Base-by-base conservation (phyloP, 2,329 filamentous ascomycete species). In the Periconia sp. region DNA sequence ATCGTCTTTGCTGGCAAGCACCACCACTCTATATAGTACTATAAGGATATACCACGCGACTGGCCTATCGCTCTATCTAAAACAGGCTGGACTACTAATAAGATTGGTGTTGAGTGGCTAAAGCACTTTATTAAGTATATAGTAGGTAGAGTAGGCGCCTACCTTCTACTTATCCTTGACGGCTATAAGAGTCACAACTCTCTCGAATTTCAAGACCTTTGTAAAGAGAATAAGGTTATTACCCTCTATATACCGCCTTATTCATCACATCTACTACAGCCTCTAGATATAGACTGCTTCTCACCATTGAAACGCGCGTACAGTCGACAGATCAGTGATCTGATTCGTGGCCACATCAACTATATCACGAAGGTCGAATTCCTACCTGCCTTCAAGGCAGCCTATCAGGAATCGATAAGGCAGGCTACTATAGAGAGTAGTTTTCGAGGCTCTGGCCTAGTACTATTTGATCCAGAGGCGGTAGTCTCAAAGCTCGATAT, bases 281-380 rank as follows among this genome's bases (percentile, higher is more conserved):
- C 63, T 36, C 63, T 74, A 32, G 57, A 74, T 65, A 50, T 72
- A 26, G 56, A 54, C 12, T 65, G 55, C 49, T 74, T 74, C 54
- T 35, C 52, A 30, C 50, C 59, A 15, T 46, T 72, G 9, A 72
- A 71, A 45, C 26, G 32, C 9, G 43, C 41, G 43, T 70, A 71
- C 40, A 31, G 59, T 33, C 23, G 52, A 19, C 18, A 59, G 37
- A 55, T 72, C 29, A 40, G 58, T 42, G 37, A 37, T 10, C 57
- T 63, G 35, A 61, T 63, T 10, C 46, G 55, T 35, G 29, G 36
- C 13, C 25, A 48, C 43, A 58, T 68, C 30, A 59, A 52, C 43
- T 46, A 65, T 32, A 63, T 69, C 30, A 36, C 18, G 8, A 47
- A 50, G 31, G 9, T 21, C 13, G 16, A n/a, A 10, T 37, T 42